These are phyloP conservation scores for Umbelopsis isabellina DNA, from an alignment of 192 early-diverging fungal genomes.

Conservation along the genomic window DNA sequence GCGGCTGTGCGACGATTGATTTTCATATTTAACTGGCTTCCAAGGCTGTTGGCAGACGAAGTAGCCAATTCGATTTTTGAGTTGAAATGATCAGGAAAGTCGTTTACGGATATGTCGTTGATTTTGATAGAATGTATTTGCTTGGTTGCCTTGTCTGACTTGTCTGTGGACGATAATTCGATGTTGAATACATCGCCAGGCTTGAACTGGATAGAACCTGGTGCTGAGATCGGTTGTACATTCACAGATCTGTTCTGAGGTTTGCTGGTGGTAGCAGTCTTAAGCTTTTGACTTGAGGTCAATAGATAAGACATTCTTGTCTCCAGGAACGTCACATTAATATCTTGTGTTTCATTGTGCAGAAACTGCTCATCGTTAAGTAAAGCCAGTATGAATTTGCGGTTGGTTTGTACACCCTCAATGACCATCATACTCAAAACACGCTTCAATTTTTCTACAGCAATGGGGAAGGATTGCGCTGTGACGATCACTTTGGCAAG, in stretches of 20 bases:
- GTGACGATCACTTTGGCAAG: slow-evolving; percentile 92
- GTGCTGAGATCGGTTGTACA: not conserved
- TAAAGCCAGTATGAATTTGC: slow-evolving; percentile 83
- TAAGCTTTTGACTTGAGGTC: not conserved
- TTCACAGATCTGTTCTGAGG: not conserved
- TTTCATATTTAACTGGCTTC: not conserved
- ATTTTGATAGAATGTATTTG: slow-evolving; percentile 24
- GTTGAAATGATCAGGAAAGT: slow-evolving; percentile 34
- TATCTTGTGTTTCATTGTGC: slow-evolving; percentile 54
- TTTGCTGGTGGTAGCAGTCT: not conserved
- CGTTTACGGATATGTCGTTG: slow-evolving; percentile 29
- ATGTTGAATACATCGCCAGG: slow-evolving; percentile 38
- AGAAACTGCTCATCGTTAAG: slow-evolving; percentile 76
- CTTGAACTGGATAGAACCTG: slow-evolving; percentile 32
- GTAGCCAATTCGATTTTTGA: not conserved
- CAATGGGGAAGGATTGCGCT: slow-evolving; percentile 76
- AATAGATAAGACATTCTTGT: slow-evolving; percentile 22
- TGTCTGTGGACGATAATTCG: not conserved
- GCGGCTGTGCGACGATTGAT: slow-evolving; percentile 13
- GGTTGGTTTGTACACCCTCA: slow-evolving; percentile 88
- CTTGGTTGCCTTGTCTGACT: no score
- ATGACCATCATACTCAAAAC: slow-evolving; percentile 42
- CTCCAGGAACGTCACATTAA: slow-evolving; percentile 86
- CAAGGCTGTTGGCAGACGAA: not conserved
- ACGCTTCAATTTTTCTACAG: slow-evolving; percentile 47